phyloP scores from a whole-genome alignment of 148 eudicot species.

The Spergularia marina region DNA sequence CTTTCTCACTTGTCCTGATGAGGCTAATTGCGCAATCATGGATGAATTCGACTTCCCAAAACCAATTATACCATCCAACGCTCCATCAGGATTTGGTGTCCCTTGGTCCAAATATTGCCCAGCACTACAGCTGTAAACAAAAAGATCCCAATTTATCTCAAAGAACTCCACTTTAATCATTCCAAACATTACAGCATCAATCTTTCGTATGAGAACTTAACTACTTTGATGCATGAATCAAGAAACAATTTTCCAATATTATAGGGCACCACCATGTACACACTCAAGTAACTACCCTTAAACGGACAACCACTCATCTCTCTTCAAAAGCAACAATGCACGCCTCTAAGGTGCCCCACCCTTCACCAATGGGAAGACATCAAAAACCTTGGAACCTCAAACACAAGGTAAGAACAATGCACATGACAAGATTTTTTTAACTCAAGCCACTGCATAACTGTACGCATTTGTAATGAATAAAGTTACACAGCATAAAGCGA shows the following conservation, averaged over 20 bases:
- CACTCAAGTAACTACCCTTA: background rate
- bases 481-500: background rate
- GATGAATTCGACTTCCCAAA: slow-evolving; percentile 92
- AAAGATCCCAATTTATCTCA: background rate
- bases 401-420: background rate
- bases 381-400: background rate
- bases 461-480: background rate
- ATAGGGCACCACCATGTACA: background rate
- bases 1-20: slow-evolving; percentile 71
- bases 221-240: background rate
- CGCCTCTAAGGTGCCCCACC: too few relatives aligned
- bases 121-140: slow-evolving; percentile 63
- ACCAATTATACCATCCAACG: slow-evolving; percentile 87
- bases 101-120: slow-evolving; percentile 64
- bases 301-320: background rate
- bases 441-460: background rate
- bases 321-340: background rate
- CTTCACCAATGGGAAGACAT: background rate
- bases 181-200: background rate
- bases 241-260: background rate
- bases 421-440: background rate
- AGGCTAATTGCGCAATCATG: slow-evolving; percentile 76
- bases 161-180: background rate
- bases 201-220: background rate
- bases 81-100: slow-evolving; percentile 62